Evolutionary conservation across 257 asterid species (phyloP).

Genomic region (Dorcoceras hygrometricum): DNA sequence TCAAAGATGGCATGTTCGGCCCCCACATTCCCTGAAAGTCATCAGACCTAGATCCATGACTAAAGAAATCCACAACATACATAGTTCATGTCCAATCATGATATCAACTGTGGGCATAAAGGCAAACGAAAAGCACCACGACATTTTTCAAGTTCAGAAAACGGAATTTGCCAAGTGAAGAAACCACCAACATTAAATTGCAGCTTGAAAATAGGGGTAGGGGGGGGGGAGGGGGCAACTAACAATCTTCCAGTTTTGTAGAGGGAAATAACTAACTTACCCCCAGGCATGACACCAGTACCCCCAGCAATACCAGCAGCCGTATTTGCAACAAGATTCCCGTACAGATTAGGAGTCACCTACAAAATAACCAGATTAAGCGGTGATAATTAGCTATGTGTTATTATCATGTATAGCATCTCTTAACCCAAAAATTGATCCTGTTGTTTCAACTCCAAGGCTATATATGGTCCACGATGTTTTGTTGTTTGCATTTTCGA

Average conservation of each 20-base stretch:
- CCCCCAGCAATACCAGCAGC: conserved; percentile 99
- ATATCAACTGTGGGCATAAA: not conserved
- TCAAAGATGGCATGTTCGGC: conserved; percentile 91
- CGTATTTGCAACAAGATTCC: conserved; percentile 80
- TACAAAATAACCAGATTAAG: conserved; percentile 29
- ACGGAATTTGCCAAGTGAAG: not conserved
- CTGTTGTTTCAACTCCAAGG: not conserved
- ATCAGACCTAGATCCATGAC: conserved; percentile 11
- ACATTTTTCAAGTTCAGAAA: not conserved
- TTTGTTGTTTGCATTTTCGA: not conserved
- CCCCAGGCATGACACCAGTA: conserved; percentile 98
- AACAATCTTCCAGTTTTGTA: not conserved
- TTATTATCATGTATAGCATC: not conserved
- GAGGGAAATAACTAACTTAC: conserved; percentile 31
- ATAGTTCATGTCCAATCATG: conserved; percentile 6
- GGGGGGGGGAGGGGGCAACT: too few relatives aligned
- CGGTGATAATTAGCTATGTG: not conserved
- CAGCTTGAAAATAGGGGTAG: not conserved
- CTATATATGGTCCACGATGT: not conserved
- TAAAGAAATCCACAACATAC: not conserved
- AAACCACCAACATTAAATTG: not conserved
- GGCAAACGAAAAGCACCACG: not conserved
- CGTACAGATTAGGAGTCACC: conserved; percentile 98
- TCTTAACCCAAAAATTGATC: conserved; percentile 14
- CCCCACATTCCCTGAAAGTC: conserved; percentile 79